Base-by-base conservation (phyloP, 1,284 basidiomycete genomes). In the Cerrena zonata region DNA sequence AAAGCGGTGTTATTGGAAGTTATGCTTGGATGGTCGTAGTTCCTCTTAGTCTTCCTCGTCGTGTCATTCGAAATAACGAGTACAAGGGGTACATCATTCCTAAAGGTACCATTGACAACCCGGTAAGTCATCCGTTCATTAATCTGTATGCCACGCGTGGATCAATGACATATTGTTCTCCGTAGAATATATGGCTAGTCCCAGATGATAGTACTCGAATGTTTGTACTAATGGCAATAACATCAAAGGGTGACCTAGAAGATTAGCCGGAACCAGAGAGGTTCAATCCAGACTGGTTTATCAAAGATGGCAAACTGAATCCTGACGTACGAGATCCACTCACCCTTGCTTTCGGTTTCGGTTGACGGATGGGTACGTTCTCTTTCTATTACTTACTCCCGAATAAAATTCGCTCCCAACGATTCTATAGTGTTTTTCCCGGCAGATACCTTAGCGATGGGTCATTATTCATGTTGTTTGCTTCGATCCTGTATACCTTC, bases 41-140 rank as follows among this genome's bases (percentile, higher is more conserved):
- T 2, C 34, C 44, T 13, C 25, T 21, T 5, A 27, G 25, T n/a
- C 12, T 51, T 5, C 24, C 37, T 25, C 51, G 21, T 46, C 42
- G 37, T 7, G 4, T 43, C 10, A 26, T 49, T 7, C 15, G 48
- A 21, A 58, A 59, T 39, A 54, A 59, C 39, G 48, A 53, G 21
- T 64, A 62, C 47, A 50, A 57, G 11, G 64, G 60, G 1, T 62
- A 58, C 43, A 52, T 52, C 26, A 62, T 65, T 22, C 64, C 60
- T 12, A 51, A 51, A 25, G 60, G 59, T 21, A 27, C 59, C 2
- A 39, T 36, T 19, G 42, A 18, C 24, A 5, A 38, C 38, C 23
- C 24, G 5, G n/a, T 23, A 34, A 15, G n/a, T 22, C 23, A 30
- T 37, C 5, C 27, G n/a, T n/a, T n/a, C n/a, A n/a, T n/a, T n/a